Conservation (phyloP, 768 basidiomycete species). For the Mycena galopus region DNA sequence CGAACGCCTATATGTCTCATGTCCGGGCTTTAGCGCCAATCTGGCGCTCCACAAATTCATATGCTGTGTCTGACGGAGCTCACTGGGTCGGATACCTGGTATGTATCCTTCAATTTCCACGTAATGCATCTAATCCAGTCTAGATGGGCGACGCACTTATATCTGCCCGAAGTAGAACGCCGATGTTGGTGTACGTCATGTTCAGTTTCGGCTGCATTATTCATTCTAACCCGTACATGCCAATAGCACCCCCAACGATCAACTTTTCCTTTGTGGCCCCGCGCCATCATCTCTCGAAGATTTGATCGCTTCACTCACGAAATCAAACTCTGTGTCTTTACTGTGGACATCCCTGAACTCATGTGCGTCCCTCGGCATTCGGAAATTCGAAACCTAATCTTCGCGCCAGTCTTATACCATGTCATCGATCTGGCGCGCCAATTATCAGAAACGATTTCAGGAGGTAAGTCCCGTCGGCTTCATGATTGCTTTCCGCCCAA, state of each 20-base stretch:
- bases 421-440: background rate
- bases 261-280: constrained; percentile 19
- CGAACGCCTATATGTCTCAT: constrained; percentile 18
- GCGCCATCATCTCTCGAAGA: constrained; percentile 6
- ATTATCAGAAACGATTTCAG: constrained; percentile 6
- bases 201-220: background rate
- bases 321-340: background rate
- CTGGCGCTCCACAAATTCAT: background rate
- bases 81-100: constrained; percentile 12
- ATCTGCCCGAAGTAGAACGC: constrained; percentile 14
- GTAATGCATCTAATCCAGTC: background rate
- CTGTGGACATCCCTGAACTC: background rate
- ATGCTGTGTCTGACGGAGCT: background rate
- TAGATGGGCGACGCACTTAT: constrained; percentile 25
- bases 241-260: constrained; percentile 19
- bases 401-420: background rate
- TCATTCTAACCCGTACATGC: background rate
- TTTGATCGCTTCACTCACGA: background rate
- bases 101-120: background rate
- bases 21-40: constrained; percentile 13
- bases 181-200: constrained; percentile 6
- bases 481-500: background rate
- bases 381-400: background rate
- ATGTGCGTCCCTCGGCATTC: background rate
- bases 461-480: background rate